phyloP scores from a whole-genome alignment of 2,329 filamentous ascomycete genomes.

The Fusarium devonianum region DNA sequence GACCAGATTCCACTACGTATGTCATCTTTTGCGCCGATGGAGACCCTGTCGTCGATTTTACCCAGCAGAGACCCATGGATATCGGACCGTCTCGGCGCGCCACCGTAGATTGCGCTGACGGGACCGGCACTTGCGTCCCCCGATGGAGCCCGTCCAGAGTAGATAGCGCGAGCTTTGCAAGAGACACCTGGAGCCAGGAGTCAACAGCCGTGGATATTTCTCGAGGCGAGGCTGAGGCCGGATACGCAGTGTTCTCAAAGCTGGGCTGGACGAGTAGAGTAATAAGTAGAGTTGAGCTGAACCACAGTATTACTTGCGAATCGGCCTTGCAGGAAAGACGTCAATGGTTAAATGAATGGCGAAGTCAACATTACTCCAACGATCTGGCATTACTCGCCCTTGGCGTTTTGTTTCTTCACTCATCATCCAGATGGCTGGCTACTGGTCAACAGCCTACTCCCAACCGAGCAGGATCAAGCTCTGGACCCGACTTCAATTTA shows the following conservation, averaged over 20 bases:
- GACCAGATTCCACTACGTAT: constrained; percentile 3
- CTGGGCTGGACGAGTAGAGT: too few relatives aligned
- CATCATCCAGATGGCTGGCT: too few relatives aligned
- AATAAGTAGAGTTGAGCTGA: too few relatives aligned
- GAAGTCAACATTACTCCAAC: too few relatives aligned
- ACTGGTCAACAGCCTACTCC: too few relatives aligned
- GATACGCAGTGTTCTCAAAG: too few relatives aligned
- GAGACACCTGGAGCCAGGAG: too few relatives aligned
- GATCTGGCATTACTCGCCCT: too few relatives aligned
- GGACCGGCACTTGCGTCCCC: constrained; percentile 17
- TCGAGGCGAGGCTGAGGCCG: constrained; percentile 6
- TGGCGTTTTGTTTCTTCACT: constrained; percentile 1
- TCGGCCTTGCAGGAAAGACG: too few relatives aligned
- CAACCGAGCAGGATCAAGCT: constrained; percentile 5
- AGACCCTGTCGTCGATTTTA: neutral
- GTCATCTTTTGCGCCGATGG: neutral
- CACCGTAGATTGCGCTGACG: constrained; percentile 15
- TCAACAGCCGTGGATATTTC: neutral
- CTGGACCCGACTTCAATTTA: constrained; percentile 23
- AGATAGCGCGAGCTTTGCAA: constrained; percentile 1
- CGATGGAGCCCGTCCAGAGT: constrained; percentile 8
- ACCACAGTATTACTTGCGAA: too few relatives aligned
- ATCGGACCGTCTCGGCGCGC: constrained; percentile 32
- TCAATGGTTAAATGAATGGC: too few relatives aligned
- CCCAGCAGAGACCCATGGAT: constrained; percentile 12